A percentile compares a stretch with the other conserved stretches of the same genome.
Conservation (phyloP, 2,329 filamentous ascomycete genomes). For the Fusarium camptoceras region DNA sequence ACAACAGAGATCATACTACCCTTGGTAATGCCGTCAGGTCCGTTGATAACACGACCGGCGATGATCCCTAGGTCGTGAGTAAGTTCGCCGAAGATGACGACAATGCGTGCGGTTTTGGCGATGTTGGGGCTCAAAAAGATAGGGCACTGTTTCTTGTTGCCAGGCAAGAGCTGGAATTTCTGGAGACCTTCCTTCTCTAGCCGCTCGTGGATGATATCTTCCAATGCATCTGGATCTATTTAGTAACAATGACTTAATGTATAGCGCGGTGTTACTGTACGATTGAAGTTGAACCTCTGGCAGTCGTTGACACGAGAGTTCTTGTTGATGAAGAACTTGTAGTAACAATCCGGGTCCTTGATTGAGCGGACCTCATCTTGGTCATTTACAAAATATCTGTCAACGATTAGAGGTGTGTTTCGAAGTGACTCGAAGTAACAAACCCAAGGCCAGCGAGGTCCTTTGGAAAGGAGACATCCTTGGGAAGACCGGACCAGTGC, state of each 20-base stretch:
- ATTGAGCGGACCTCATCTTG: slow-evolving; percentile 80
- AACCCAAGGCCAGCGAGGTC: slow-evolving; percentile 80
- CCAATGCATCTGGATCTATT: slow-evolving; percentile 67
- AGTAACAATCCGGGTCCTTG: slow-evolving; percentile 74
- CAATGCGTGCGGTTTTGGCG: slow-evolving; percentile 67
- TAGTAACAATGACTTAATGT: neutral
- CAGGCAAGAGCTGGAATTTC: slow-evolving; percentile 63
- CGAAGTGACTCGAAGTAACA: neutral
- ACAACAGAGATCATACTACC: slow-evolving; percentile 79
- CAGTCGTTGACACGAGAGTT: slow-evolving; percentile 82
- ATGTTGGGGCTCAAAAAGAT: slow-evolving; percentile 72
- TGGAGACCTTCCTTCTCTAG: slow-evolving; percentile 70
- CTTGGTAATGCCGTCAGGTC: slow-evolving; percentile 72
- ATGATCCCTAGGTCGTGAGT: slow-evolving; percentile 79
- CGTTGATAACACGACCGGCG: slow-evolving; percentile 74
- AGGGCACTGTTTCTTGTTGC: slow-evolving; percentile 69
- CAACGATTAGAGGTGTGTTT: neutral
- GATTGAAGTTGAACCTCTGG: slow-evolving; percentile 79
- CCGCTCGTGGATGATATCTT: slow-evolving; percentile 70
- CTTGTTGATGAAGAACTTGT: slow-evolving; percentile 78
- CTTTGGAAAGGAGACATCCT: slow-evolving; percentile 73
- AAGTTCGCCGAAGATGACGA: slow-evolving; percentile 80
- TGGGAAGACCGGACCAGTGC: slow-evolving; percentile 74
- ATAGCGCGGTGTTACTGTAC: slow-evolving; percentile 58
- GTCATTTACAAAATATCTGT: slow-evolving; percentile 82